These are phyloP conservation scores for Stachybotrys chlorohalonatus DNA, from an alignment of 2,329 filamentous ascomycete genomes.

Conservation along the genomic window DNA sequence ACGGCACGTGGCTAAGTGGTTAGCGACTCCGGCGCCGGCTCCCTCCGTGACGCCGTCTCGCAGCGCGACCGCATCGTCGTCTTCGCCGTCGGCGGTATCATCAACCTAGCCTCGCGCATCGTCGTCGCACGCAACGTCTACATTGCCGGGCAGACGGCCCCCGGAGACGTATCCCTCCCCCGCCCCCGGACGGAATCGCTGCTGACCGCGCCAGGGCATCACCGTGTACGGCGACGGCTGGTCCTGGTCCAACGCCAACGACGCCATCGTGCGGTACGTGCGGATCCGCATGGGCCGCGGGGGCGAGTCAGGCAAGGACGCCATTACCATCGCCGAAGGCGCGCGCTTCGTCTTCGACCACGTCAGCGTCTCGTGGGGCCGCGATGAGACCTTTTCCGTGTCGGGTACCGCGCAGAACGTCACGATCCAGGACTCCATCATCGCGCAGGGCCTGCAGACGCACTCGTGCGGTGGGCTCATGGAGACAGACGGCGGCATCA, in stretches of 20 bases:
- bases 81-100: slow-evolving; percentile 39
- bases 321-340: slow-evolving; percentile 41
- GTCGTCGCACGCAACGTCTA: slow-evolving; percentile 37
- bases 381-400: slow-evolving; percentile 46
- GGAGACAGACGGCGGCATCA: slow-evolving; percentile 39
- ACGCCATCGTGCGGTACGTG: slow-evolving; percentile 46
- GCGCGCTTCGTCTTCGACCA: slow-evolving; percentile 49
- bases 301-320: slow-evolving; percentile 44
- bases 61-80: slow-evolving; percentile 37
- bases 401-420: slow-evolving; percentile 36
- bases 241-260: slow-evolving; percentile 41
- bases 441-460: slow-evolving; percentile 42
- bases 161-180: slow-evolving; percentile 24
- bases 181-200: background rate
- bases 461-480: slow-evolving; percentile 44
- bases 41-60: slow-evolving; percentile 40
- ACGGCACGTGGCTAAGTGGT: background rate
- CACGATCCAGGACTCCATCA: slow-evolving; percentile 43
- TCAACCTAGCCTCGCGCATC: slow-evolving; percentile 35
- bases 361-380: slow-evolving; percentile 43
- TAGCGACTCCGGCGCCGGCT: slow-evolving; percentile 35
- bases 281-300: slow-evolving; percentile 43
- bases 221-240: slow-evolving; percentile 45
- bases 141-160: slow-evolving; percentile 41
- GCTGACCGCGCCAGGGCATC: slow-evolving; percentile 25